Base-by-base conservation (phyloP, 1,284 basidiomycete species). In the Austroboletus niveus region DNA sequence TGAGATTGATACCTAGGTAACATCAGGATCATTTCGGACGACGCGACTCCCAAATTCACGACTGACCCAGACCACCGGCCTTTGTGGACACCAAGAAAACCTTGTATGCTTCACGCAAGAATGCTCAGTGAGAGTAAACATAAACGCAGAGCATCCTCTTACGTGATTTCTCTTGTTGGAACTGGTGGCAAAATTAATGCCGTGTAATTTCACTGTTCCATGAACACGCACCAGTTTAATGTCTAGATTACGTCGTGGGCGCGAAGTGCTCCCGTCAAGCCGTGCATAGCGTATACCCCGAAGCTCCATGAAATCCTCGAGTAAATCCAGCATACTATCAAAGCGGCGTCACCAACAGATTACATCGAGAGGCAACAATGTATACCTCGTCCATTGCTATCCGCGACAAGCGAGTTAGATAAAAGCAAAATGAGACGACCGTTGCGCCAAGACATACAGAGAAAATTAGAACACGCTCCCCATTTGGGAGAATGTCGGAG, bases 81-180 rank as follows among this genome's bases (percentile, higher is more conserved):
- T 86, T 81, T 0, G 92, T 94, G 8, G 90, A 92, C 8, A 94
- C 79, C 42, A 94, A 70, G 71, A 87, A 92, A 7, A 91, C 87
- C 62, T 90, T 81, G 58, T 89, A 88, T 1, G 89, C 90, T 70
- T 74, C 66, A 36, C 71, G 73, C 1, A 75, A 71, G 55, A 79
- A 27, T 1, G 9, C 15, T 65, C 32, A 66, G 42, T 14, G 10
- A 11, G 7, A 5, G 22, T 42, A 47, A 35, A 35, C 17, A 42
- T 6, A 74, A 32, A 75, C 66, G 60, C 52, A 32, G 24, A n/a
- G 5, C 1, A 29, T 20, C 14, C 15, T 35, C 67, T 54, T 63
- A 81, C 80, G 75, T 1, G 79, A 82, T 11, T 73, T 66, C 45
- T 81, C 77, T 59, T 78, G 75, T 62, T 85, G 82, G 59, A 85